Conservation (phyloP, 495 filamentous ascomycete genomes). For the Annulohypoxylon bovei region DNA sequence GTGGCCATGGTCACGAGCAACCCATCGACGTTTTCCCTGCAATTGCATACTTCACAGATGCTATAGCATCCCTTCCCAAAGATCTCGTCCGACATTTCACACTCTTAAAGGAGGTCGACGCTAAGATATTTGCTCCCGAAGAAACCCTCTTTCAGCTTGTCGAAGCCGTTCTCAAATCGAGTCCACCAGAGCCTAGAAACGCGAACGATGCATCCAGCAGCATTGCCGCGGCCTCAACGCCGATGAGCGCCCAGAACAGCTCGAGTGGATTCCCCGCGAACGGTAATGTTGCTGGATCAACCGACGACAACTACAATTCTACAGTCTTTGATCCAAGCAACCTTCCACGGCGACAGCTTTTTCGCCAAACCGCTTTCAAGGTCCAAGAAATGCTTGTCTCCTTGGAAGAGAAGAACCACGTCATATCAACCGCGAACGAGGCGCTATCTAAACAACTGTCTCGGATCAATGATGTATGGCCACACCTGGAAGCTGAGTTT, state of each 20-base stretch:
- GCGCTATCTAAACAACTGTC: constrained; percentile 85
- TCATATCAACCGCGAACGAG: constrained; percentile 88
- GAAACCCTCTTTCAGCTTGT: constrained; percentile 76
- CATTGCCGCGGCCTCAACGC: constrained; percentile 51
- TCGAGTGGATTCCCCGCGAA: constrained; percentile 49
- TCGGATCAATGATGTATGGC: constrained; percentile 84
- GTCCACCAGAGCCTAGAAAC: constrained; percentile 57
- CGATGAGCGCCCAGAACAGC: constrained; percentile 58
- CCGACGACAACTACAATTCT: constrained; percentile 51
- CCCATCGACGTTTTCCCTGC: constrained; percentile 84
- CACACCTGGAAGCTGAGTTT: constrained; percentile 85
- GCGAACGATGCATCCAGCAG: constrained; percentile 56
- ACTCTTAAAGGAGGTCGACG: constrained; percentile 95
- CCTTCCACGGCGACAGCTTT: constrained; percentile 70
- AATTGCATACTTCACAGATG: constrained; percentile 92
- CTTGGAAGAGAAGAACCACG: constrained; percentile 96
- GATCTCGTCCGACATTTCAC: constrained; percentile 96
- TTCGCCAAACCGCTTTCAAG: constrained; percentile 65
- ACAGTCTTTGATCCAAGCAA: constrained; percentile 59
- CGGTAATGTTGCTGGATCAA: constrained; percentile 47
- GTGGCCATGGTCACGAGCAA: constrained; percentile 55
- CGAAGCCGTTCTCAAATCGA: constrained; percentile 69
- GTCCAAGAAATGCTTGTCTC: constrained; percentile 82
- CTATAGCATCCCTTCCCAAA: constrained; percentile 89
- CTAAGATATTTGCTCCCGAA: constrained; percentile 84